Evolutionary conservation across 2,329 filamentous ascomycete species (phyloP).

Genomic region (Aureobasidium sp.): DNA sequence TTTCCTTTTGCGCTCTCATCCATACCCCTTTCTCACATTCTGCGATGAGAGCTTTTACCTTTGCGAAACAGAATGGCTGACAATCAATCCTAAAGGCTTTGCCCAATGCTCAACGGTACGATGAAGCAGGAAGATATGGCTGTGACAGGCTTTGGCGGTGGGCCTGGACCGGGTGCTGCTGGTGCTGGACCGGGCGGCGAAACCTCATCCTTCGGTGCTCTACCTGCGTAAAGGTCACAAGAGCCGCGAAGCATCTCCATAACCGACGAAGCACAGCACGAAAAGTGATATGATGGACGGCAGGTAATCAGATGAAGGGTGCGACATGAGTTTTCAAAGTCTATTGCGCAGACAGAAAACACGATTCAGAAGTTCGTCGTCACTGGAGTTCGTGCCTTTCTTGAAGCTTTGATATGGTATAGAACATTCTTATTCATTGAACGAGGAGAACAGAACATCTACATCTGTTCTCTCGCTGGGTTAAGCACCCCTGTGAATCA

Average conservation of each 20-base stretch:
- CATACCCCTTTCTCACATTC: neutral
- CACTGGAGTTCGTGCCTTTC: neutral
- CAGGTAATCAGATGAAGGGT: neutral
- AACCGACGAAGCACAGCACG: neutral
- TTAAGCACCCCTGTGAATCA: neutral
- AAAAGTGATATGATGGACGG: neutral
- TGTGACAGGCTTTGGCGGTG: slow-evolving; percentile 17
- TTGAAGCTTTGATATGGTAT: neutral
- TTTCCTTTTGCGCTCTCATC: slow-evolving; percentile 17
- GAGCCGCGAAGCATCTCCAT: neutral
- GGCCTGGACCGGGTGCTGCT: slow-evolving; percentile 13
- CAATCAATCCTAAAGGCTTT: slow-evolving; percentile 52
- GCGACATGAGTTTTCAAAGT: neutral
- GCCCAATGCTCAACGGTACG: slow-evolving; percentile 77
- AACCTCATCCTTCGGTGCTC: slow-evolving; percentile 1
- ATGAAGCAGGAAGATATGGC: slow-evolving; percentile 31
- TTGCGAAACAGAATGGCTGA: slow-evolving; percentile 13
- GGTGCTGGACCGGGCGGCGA: slow-evolving; percentile 8
- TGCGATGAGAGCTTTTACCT: neutral
- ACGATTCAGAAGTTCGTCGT: neutral
- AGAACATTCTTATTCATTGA: neutral
- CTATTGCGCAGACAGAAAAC: neutral
- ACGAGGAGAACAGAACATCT: neutral
- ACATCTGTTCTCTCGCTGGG: neutral
- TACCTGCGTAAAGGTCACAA: neutral